Conservation (phyloP, 768 basidiomycete genomes). For the Baorangia bicolor region DNA sequence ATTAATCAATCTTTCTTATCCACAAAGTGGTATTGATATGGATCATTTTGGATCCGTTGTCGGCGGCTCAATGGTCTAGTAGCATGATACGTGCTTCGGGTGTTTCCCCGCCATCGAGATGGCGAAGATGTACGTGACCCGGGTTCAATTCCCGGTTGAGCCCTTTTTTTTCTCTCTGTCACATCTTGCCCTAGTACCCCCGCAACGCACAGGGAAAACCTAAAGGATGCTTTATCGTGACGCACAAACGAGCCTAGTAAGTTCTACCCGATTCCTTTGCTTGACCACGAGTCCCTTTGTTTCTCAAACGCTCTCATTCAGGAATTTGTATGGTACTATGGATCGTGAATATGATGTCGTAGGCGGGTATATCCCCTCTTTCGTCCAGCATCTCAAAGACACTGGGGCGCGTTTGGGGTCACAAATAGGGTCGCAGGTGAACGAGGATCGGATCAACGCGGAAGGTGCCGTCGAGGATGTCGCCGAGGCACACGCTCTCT, state of each 20-base stretch:
- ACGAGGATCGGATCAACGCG: not conserved
- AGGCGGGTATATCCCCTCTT: conserved; percentile 26
- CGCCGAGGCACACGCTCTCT: not conserved
- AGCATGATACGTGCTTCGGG: conserved; percentile 39
- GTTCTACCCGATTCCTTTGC: not conserved
- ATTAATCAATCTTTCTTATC: no score
- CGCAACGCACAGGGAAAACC: not conserved
- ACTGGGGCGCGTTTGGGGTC: conserved; percentile 21
- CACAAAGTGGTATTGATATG: not conserved
- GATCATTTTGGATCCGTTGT: no score
- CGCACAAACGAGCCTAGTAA: not conserved
- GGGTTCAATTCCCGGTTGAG: conserved; percentile 38
- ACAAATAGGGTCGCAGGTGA: not conserved
- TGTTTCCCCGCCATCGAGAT: conserved; percentile 20
- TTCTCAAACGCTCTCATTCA: not conserved
- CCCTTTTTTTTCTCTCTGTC: conserved; percentile 16
- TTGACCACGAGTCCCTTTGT: not conserved
- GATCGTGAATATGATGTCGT: conserved; percentile 17
- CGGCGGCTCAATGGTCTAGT: conserved; percentile 37
- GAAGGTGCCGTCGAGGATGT: not conserved
- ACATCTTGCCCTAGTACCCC: not conserved
- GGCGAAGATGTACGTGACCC: conserved; percentile 38
- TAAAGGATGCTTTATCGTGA: conserved; percentile 18
- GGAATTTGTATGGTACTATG: conserved; percentile 7
- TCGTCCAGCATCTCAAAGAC: conserved; percentile 27